phyloP scores from a whole-genome alignment of 2,329 filamentous ascomycete species.

The Aspergillus flavus region DNA sequence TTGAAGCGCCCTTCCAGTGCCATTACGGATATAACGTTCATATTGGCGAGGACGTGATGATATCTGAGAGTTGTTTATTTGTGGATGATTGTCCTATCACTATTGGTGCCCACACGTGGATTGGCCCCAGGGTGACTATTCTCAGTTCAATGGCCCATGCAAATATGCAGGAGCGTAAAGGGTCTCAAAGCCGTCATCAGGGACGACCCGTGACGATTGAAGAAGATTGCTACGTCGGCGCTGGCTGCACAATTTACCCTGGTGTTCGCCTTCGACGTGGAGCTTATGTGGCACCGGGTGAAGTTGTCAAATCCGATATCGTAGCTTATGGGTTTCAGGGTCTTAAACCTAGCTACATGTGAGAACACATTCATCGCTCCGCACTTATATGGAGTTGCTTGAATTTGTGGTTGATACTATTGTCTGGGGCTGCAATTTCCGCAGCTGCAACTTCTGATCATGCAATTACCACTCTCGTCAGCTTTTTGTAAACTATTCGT shows the following conservation, averaged over 20 bases:
- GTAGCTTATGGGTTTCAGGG: constrained; percentile 46
- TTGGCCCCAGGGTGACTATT: constrained; percentile 84
- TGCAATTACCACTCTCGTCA: not conserved
- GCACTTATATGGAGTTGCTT: not conserved
- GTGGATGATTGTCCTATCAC: constrained; percentile 82
- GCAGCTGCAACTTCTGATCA: not conserved
- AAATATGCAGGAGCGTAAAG: constrained; percentile 73
- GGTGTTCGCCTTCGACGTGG: constrained; percentile 46
- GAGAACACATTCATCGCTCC: constrained; percentile 12
- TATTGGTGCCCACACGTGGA: constrained; percentile 70
- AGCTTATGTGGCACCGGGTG: constrained; percentile 49
- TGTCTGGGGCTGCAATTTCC: no score
- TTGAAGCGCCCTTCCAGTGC: constrained; percentile 87
- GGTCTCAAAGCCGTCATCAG: constrained; percentile 70
- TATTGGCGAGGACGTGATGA: constrained; percentile 80
- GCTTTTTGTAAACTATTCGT: not conserved
- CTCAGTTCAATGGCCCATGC: constrained; percentile 73
- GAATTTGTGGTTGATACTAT: not conserved
- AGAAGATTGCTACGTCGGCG: constrained; percentile 68
- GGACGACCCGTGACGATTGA: constrained; percentile 76
- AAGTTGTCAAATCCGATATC: constrained; percentile 48
- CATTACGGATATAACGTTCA: constrained; percentile 95
- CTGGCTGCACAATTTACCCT: constrained; percentile 60
- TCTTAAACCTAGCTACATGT: constrained; percentile 46
- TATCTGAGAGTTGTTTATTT: constrained; percentile 82